Percentiles rank a stretch among this genome's conserved stretches.
These are phyloP conservation scores for Pseudocercospora pini-densiflorae DNA, from an alignment of 2,329 filamentous ascomycete genomes.

Conservation along the genomic window DNA sequence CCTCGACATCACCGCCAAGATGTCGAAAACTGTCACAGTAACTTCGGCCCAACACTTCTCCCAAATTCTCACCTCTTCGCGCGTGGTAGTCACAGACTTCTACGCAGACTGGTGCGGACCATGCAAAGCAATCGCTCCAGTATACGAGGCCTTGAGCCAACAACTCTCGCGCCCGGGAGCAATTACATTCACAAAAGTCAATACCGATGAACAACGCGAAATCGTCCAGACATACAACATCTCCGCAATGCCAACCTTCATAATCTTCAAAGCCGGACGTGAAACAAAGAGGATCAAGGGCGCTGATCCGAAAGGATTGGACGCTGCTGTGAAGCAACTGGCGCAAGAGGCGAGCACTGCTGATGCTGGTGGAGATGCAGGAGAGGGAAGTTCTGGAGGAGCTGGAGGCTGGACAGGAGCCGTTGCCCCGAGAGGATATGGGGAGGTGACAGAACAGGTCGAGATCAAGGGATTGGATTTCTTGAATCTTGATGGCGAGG, in stretches of 20 bases:
- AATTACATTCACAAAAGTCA: conserved; percentile 85
- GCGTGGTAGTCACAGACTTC: conserved; percentile 87
- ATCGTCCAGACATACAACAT: conserved; percentile 76
- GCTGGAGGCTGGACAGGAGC: conserved; percentile 69
- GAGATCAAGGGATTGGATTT: conserved; percentile 82
- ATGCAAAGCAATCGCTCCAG: conserved; percentile 80
- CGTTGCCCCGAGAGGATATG: conserved; percentile 76
- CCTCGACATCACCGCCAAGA: conserved; percentile 29
- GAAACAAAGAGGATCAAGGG: conserved; percentile 55
- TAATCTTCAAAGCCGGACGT: conserved; percentile 61
- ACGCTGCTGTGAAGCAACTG: conserved; percentile 72
- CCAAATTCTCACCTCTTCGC: conserved; percentile 69
- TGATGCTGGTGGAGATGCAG: conserved; percentile 45
- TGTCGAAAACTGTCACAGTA: conserved; percentile 52
- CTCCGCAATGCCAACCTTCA: conserved; percentile 85
- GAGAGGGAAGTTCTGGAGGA: conserved; percentile 48
- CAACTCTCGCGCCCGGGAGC: conserved; percentile 71
- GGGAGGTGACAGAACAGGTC: conserved; percentile 80
- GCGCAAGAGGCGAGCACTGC: conserved; percentile 62
- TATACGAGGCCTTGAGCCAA: conserved; percentile 77
- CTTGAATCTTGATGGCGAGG: conserved; percentile 80
- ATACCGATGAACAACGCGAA: conserved; percentile 76
- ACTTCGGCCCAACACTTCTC: conserved; percentile 63
- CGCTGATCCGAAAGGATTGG: conserved; percentile 72
- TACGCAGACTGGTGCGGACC: conserved; percentile 86